A percentile compares a stretch with the other conserved stretches of the same genome.
phyloP scores from a whole-genome alignment of 2,329 filamentous ascomycete genomes.

The Coniochaeta ligniaria region DNA sequence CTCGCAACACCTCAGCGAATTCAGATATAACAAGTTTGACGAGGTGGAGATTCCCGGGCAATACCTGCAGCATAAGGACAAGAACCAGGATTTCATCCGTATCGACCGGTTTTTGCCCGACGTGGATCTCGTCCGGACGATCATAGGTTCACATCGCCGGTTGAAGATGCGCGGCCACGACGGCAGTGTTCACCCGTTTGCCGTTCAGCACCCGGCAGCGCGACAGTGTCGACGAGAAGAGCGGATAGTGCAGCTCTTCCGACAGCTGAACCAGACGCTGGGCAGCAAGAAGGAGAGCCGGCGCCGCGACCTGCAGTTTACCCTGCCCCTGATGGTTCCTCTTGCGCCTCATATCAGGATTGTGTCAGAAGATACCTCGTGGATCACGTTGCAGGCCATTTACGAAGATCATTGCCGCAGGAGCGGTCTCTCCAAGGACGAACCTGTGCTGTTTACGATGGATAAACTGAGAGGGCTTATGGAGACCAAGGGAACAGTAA shows the following conservation, averaged over 20 bases:
- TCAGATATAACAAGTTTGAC: conserved; percentile 96
- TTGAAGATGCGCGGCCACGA: conserved; percentile 97
- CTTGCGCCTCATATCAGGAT: conserved; percentile 91
- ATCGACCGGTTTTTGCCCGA: conserved; percentile 96
- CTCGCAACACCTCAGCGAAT: conserved; percentile 89
- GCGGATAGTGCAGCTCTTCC: conserved; percentile 90
- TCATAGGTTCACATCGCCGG: conserved; percentile 84
- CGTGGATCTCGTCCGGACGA: conserved; percentile 85
- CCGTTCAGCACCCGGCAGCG: conserved; percentile 90
- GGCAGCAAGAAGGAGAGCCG: conserved; percentile 91
- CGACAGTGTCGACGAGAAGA: conserved; percentile 91
- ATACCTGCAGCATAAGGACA: conserved; percentile 95
- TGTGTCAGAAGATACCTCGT: conserved; percentile 91
- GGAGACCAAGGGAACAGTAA: conserved; percentile 57
- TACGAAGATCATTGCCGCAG: conserved; percentile 95
- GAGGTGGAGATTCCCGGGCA: conserved; percentile 97
- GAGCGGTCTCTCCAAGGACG: conserved; percentile 84
- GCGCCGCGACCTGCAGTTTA: conserved; percentile 90
- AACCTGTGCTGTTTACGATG: conserved; percentile 90
- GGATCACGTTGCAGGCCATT: conserved; percentile 87
- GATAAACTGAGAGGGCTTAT: conserved; percentile 78
- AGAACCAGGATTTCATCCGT: conserved; percentile 96
- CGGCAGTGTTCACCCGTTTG: conserved; percentile 93
- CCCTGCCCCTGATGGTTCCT: conserved; percentile 90
- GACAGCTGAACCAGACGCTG: conserved; percentile 91